These are phyloP conservation scores for Beauveria australis DNA, from an alignment of 2,329 filamentous ascomycete species.

Conservation along the genomic window DNA sequence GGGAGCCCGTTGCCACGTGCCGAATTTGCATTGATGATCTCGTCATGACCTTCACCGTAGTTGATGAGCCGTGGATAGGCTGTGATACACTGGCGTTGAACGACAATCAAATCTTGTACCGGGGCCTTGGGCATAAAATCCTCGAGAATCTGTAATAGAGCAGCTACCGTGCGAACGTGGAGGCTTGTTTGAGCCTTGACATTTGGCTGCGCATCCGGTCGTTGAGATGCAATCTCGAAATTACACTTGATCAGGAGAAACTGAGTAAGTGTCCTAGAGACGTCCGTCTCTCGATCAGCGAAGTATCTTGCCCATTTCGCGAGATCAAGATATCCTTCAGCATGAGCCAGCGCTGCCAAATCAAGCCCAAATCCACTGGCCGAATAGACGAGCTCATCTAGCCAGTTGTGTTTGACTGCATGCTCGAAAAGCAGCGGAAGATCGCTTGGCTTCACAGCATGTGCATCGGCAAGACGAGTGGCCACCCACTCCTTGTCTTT, in stretches of 20 bases:
- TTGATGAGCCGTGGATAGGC: constrained; percentile 93
- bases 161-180: constrained; percentile 76
- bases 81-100: constrained; percentile 84
- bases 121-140: constrained; percentile 54
- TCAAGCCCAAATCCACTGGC: constrained; percentile 82
- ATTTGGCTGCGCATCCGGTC: constrained; percentile 49
- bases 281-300: constrained; percentile 55
- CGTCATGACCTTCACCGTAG: constrained; percentile 86
- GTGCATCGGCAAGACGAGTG: constrained; percentile 70
- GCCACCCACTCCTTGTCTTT: constrained; percentile 85
- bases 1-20: constrained; percentile 74
- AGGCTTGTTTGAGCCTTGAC: constrained; percentile 62
- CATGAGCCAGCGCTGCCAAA: constrained; percentile 76
- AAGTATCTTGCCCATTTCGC: constrained; percentile 71
- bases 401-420: constrained; percentile 73
- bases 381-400: constrained; percentile 70
- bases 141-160: constrained; percentile 70
- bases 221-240: constrained; percentile 67
- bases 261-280: constrained; percentile 64
- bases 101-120: constrained; percentile 61
- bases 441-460: constrained; percentile 60
- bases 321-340: constrained; percentile 70
- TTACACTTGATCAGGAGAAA: constrained; percentile 81
- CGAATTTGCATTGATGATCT: constrained; percentile 81
- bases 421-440: constrained; percentile 45